Conservation (phyloP, 805 yeast species). For the Starmera quercuum region DNA sequence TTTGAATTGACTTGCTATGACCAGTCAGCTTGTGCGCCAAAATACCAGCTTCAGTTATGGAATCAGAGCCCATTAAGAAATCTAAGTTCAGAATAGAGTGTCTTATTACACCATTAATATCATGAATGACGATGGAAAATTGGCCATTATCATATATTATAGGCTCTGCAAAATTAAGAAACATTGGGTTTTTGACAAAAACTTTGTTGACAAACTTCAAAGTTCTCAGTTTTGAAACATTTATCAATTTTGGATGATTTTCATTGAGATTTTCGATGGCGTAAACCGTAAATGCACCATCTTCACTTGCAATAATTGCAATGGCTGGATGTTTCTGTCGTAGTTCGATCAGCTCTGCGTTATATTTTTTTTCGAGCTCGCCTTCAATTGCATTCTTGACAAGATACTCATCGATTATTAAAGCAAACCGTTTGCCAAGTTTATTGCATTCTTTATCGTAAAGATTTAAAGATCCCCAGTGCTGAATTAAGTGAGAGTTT, state of each 20-base stretch:
- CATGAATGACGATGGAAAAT: conserved; percentile 39
- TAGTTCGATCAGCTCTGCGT: conserved; percentile 16
- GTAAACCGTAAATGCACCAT: conserved; percentile 35
- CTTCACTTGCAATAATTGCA: conserved; percentile 31
- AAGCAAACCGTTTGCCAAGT: conserved; percentile 23
- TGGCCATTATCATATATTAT: conserved; percentile 16
- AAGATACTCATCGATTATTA: conserved; percentile 33
- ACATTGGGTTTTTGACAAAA: conserved; percentile 24
- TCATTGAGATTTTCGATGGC: conserved; percentile 42
- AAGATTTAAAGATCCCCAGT: conserved; percentile 44
- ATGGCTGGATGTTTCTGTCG: conserved; percentile 31
- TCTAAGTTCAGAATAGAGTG: conserved; percentile 23
- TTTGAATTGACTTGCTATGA: conserved; percentile 72
- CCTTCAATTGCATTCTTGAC: conserved; percentile 19
- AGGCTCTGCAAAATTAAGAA: conserved; percentile 28
- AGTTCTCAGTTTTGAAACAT: conserved; percentile 28
- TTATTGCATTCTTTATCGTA: conserved; percentile 4
- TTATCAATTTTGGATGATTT: conserved; percentile 48
- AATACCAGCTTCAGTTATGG: conserved; percentile 12
- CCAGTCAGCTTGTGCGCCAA: conserved; percentile 68
- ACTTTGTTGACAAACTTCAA: conserved; percentile 16
- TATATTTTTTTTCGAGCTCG: conserved; percentile 6
- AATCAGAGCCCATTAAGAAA: conserved; percentile 12
- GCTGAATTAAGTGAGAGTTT: conserved; percentile 46
- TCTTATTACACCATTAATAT: conserved; percentile 29